Percentiles rank a stretch among this genome's conserved stretches.
Conservation (phyloP, 1,284 basidiomycete species). For the Boletus putidus region DNA sequence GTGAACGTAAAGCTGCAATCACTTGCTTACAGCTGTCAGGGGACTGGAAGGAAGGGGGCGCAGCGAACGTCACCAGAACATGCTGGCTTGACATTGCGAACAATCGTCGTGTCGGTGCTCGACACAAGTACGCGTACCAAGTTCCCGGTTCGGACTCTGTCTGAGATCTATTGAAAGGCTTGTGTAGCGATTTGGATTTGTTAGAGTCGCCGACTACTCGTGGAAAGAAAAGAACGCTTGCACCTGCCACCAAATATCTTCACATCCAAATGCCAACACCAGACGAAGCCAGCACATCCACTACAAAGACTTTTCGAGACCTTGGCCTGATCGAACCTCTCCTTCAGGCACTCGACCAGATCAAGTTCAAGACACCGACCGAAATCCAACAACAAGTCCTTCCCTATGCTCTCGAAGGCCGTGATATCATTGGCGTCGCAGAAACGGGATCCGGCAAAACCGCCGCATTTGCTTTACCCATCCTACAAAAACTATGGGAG, state of each 20-base stretch:
- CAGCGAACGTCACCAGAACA: slow-evolving; percentile 66
- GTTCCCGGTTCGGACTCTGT: too few relatives aligned
- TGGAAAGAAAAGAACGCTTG: slow-evolving; percentile 25
- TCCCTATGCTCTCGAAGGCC: slow-evolving; percentile 86
- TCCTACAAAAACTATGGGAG: slow-evolving; percentile 96
- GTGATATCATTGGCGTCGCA: slow-evolving; percentile 97
- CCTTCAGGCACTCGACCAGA: slow-evolving; percentile 79
- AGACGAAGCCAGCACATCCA: slow-evolving; percentile 63
- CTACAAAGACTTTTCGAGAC: slow-evolving; percentile 57
- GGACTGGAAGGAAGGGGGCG: slow-evolving; percentile 59
- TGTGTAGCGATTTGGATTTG: too few relatives aligned
- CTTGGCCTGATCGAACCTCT: slow-evolving; percentile 91
- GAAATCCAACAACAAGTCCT: slow-evolving; percentile 91
- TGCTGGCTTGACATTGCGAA: slow-evolving; percentile 37
- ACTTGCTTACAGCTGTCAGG: slow-evolving; percentile 74
- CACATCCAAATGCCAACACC: slow-evolving; percentile 46
- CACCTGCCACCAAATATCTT: neutral
- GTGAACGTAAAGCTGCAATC: slow-evolving; percentile 61
- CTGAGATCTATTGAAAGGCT: neutral
- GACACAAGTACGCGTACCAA: neutral
- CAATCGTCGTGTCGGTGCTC: neutral
- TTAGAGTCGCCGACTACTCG: too few relatives aligned
- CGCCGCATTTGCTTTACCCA: slow-evolving; percentile 94
- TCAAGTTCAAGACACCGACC: slow-evolving; percentile 88
- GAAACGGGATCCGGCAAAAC: slow-evolving; percentile 99